Base-by-base conservation (phyloP, 345 rosid species). In the Eutrema heterophyllum region DNA sequence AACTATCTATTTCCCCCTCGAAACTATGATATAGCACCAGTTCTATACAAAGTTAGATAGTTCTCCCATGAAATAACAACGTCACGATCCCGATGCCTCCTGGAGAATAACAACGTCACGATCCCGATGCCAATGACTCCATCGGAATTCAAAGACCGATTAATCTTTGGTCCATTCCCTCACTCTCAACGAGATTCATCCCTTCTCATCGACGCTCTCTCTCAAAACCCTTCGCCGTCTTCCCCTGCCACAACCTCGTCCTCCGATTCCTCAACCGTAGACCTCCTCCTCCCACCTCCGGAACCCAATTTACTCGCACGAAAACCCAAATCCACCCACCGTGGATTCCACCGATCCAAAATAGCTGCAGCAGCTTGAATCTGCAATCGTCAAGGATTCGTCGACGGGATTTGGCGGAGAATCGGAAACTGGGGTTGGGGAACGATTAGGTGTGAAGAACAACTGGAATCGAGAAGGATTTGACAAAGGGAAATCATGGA, bases 261-360 rank as follows among this genome's bases (percentile, higher is more conserved):
- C 63, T 72, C 88, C 21, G 57, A 74, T 29, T 32, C 59, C 46
- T 81, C 88, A 79, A 26, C 64, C 13, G 7, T 63, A 73, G 36
- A 78, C 83, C 33, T 56, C 41, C 67, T 75, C 61, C 21, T 80
- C 63, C 77, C 68, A 18, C 46, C 76, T 6, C 63, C 70, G 5
- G 78, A 70, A 14, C 62, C 86, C 10, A 83, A 81, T 81, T 64
- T 85, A 41, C 46, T 84, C 3, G 79, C 76, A 9, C 73, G 79
- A 15, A 83, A 81, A 59, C 76, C 62, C 9, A 24, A 61, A 68
- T 44, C 80, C 74, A 24, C 39, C 45, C 81, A 56, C 44, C 64
- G 68, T 46, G 77, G 76, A 60, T 87, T 84, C 43, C 97, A 92
- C 84, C 79, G 97, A 68, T 86, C 88, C 53, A 92, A 83, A 71